Conservation (phyloP, 352 stramenopile species). For the Phytophthora rubi region DNA sequence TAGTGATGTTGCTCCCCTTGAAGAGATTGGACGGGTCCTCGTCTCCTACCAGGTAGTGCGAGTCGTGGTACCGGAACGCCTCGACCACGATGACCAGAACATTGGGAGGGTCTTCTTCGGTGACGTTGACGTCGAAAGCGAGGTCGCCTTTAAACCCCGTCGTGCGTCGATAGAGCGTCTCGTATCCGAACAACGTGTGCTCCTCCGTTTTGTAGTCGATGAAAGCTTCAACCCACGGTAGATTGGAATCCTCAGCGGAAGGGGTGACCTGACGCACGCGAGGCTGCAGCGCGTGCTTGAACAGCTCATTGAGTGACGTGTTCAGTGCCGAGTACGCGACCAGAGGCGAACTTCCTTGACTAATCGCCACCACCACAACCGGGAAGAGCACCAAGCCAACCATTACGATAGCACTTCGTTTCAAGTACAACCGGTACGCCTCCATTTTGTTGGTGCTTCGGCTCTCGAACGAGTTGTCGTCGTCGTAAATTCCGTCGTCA, state of each 20-base stretch:
- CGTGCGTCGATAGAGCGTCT: constrained; percentile 42
- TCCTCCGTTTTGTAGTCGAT: constrained; percentile 42
- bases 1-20: constrained; percentile 21
- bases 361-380: constrained; percentile 14
- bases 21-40: constrained; percentile 38
- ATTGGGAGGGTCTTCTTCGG: constrained; percentile 41
- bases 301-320: constrained; percentile 41
- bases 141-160: constrained; percentile 43
- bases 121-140: constrained; percentile 45
- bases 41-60: constrained; percentile 47
- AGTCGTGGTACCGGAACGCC: constrained; percentile 55
- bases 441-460: too few species aligned
- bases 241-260: not conserved
- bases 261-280: not conserved
- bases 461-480: not conserved
- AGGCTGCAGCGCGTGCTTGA: constrained; percentile 10
- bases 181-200: constrained; percentile 40
- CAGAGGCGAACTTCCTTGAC: constrained; percentile 7
- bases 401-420: not conserved
- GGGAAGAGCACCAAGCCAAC: constrained; percentile 16
- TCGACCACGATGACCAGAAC: constrained; percentile 55
- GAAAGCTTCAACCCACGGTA: not conserved
- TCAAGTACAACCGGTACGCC: not conserved
- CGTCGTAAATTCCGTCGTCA: not conserved
- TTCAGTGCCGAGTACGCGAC: constrained; percentile 43